Conservation (phyloP, 305 asterid genomes). For the Solanum chacoense region DNA sequence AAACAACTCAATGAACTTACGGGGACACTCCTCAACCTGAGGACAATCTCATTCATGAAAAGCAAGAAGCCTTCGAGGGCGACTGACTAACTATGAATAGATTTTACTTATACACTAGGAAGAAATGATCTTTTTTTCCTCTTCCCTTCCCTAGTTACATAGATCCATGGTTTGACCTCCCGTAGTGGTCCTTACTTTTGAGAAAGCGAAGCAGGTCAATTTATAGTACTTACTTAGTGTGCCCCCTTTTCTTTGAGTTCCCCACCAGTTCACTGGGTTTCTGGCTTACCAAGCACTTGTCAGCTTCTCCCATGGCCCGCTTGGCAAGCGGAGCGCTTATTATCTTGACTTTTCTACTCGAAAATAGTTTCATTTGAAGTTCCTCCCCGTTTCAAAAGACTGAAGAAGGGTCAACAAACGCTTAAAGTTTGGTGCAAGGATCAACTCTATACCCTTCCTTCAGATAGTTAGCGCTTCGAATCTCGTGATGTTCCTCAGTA, state of each 20-base stretch:
- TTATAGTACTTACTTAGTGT: neutral
- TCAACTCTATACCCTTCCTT: neutral
- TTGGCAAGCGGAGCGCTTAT: neutral
- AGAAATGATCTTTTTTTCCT: neutral
- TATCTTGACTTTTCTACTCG: neutral
- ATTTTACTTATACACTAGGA: neutral
- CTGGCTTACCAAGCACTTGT: too few species aligned
- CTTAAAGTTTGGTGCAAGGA: neutral
- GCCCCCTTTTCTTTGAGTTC: too few species aligned
- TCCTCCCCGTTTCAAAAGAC: neutral
- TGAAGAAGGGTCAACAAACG: neutral
- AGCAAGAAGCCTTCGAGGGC: neutral
- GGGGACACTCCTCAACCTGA: neutral
- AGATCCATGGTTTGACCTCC: neutral
- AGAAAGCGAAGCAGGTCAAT: neutral
- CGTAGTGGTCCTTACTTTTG: neutral
- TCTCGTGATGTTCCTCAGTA: neutral
- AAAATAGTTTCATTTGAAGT: neutral
- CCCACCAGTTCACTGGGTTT: too few species aligned
- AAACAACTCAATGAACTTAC: neutral
- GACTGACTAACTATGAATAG: neutral
- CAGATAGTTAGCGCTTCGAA: neutral
- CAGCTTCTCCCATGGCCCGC: too few species aligned
- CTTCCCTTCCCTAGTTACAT: neutral
- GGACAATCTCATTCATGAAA: neutral